Evolutionary conservation across 148 eudicot genomes (phyloP), one percentile per base, ranked within the genome.

Genomic region (Spergularia bocconei): DNA sequence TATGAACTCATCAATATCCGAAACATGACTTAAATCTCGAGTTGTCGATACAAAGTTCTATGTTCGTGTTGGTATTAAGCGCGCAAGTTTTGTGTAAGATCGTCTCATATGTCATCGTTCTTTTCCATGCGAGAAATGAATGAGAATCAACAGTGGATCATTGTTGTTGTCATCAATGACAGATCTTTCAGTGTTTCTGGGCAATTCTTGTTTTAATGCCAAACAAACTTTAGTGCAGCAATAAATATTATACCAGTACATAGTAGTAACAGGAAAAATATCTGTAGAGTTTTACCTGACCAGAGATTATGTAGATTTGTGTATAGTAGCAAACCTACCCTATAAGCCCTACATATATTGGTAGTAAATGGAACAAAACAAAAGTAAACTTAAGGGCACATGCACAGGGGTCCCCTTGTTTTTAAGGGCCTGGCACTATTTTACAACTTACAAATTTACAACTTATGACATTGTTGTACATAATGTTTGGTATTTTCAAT

Each of bases 201-300:
- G 72, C 59, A 1, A 69, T 69, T 52, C 44, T 29, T 21, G 39
- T 29, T 25, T 7, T 6, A 69, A 53, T 69, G 72, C 72, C 39
- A 69, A 69, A 39, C 72, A 51, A 69, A 69, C 72, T 69, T 69
- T 69, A 11, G 6, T 29, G 72, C 59, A n/a, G 60, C 60, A 69
- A 29, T 69, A 69, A 69, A 69, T 69, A 69, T 25, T 52, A 13
- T 52, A 25, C 14, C 15, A 29, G 11, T 69, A 41, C 11, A n/a
- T n/a, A n/a, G n/a, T n/a, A 53, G 39, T 54, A 69, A 23, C 9
- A 29, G 60, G 14, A 53, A 68, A 69, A 14, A 14, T 44, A 16
- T 21, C n/a, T 12, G 29, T 15, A 15, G 38, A 33, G 4, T 69
- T 69, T 69, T 44, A 44, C 48, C 20, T 69, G 44, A 25, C 47